Evolutionary conservation across 2,329 filamentous ascomycete genomes (phyloP).

Genomic region (Paraphoma chrysanthemicola): DNA sequence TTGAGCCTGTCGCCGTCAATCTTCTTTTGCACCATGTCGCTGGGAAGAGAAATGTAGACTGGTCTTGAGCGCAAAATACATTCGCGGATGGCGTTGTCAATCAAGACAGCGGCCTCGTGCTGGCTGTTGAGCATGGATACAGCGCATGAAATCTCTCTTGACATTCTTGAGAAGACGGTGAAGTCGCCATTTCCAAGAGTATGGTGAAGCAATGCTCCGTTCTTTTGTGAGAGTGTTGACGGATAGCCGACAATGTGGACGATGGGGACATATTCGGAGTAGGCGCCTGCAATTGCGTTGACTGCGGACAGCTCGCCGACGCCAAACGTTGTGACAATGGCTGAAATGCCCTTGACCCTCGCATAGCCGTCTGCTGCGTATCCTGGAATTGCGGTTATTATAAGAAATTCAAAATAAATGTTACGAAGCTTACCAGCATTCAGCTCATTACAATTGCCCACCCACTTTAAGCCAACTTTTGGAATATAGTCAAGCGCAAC

Average conservation of each 20-base stretch:
- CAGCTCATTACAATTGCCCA: conserved; percentile 68
- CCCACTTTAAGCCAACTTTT: conserved; percentile 62
- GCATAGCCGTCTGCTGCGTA: conserved; percentile 58
- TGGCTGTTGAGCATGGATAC: conserved; percentile 75
- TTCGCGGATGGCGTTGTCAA: conserved; percentile 78
- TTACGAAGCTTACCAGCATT: conserved; percentile 56
- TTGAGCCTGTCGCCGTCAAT: conserved; percentile 75
- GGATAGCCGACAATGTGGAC: conserved; percentile 58
- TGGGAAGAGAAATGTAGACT: conserved; percentile 84
- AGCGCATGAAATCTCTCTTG: conserved; percentile 71
- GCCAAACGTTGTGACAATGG: conserved; percentile 57
- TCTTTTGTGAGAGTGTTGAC: conserved; percentile 49
- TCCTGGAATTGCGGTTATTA: conserved; percentile 32
- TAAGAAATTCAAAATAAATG: not conserved
- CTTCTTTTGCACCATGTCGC: conserved; percentile 79
- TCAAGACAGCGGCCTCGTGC: conserved; percentile 72
- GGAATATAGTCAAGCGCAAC: conserved; percentile 64
- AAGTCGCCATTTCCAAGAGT: conserved; percentile 70
- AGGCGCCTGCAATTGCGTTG: conserved; percentile 57
- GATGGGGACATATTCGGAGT: conserved; percentile 56
- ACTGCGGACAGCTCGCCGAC: conserved; percentile 57
- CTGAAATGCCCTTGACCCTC: conserved; percentile 54
- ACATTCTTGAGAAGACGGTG: conserved; percentile 83
- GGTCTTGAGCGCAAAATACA: conserved; percentile 78
- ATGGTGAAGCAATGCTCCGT: conserved; percentile 55